A percentile compares a stretch with the other conserved stretches of the same genome.
Evolutionary conservation across 768 basidiomycete species (phyloP).

Genomic region (Phaeolepiota aurea): DNA sequence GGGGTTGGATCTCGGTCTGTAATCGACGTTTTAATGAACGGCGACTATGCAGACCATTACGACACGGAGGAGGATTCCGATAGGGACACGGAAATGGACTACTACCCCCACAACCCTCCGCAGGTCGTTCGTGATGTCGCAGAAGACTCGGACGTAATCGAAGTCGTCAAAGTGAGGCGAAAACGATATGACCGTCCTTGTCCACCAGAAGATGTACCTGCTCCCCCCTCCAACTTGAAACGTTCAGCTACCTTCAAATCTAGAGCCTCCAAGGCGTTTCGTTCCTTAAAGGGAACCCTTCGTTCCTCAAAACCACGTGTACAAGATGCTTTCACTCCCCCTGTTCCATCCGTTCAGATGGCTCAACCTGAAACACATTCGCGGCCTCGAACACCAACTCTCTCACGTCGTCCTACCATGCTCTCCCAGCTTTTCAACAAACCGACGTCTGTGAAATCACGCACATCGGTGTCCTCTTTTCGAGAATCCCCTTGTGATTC

Average conservation of each 20-base stretch:
- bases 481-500: constrained; percentile 12
- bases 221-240: constrained; percentile 14
- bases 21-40: constrained; percentile 19
- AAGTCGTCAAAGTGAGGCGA: constrained; percentile 48
- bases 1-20: constrained; percentile 17
- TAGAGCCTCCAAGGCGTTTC: constrained; percentile 36
- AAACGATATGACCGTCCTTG: constrained; percentile 1
- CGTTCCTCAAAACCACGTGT: constrained; percentile 23
- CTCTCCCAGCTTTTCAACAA: constrained; percentile 29
- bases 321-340: constrained; percentile 22
- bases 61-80: constrained; percentile 17
- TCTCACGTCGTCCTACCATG: constrained; percentile 29
- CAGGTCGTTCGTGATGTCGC: constrained; percentile 15
- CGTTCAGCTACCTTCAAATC: constrained; percentile 31
- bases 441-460: constrained; percentile 14
- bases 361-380: constrained; percentile 6
- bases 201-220: background rate
- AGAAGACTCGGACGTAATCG: constrained; percentile 48
- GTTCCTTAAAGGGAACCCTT: constrained; percentile 31
- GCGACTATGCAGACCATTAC: constrained; percentile 10
- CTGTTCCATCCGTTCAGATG: constrained; percentile 8
- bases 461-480: constrained; percentile 17
- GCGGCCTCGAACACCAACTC: constrained; percentile 21
- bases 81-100: constrained; percentile 15
- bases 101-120: constrained; percentile 8